Percentiles rank a stretch among this genome's conserved stretches.
These are phyloP conservation scores for sweet orange (Citrus sinensis) DNA, from an alignment of 345 rosid species.

Conservation along the genomic window DNA sequence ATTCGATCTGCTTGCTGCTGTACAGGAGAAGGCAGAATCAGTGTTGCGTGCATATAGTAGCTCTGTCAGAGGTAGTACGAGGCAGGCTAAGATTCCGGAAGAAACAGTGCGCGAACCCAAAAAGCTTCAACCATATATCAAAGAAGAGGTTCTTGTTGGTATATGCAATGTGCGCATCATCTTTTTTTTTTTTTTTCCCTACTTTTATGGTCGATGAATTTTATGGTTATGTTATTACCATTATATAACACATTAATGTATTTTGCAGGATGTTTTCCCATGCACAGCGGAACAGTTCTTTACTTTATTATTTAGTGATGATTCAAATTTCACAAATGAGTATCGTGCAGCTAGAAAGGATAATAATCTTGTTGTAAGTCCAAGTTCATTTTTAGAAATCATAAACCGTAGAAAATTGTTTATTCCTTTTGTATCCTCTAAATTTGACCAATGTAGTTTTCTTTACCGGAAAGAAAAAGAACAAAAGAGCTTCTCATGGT, in stretches of 20 bases:
- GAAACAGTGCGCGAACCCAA: slow-evolving; percentile 46
- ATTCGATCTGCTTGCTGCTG: slow-evolving; percentile 16
- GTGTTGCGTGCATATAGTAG: slow-evolving; percentile 93
- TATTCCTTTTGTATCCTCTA: background rate
- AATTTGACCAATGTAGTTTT: slow-evolving; percentile 3
- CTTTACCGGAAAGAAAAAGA: background rate
- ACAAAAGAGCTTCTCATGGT: background rate
- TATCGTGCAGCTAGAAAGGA: slow-evolving; percentile 77
- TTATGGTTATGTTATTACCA: slow-evolving; percentile 4
- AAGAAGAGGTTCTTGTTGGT: slow-evolving; percentile 80
- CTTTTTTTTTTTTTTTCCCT: background rate
- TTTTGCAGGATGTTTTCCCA: slow-evolving; percentile 66
- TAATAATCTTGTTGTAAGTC: slow-evolving; percentile 70
- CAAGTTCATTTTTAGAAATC: background rate
- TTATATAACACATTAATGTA: slow-evolving; percentile 17
- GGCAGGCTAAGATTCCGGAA: slow-evolving; percentile 40
- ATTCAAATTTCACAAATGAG: slow-evolving; percentile 58
- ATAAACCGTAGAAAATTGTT: background rate
- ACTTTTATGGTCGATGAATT: slow-evolving; percentile 1
- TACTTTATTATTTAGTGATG: slow-evolving; percentile 59
- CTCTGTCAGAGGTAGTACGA: slow-evolving; percentile 60
- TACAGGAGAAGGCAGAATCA: slow-evolving; percentile 83
- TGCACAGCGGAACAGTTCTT: slow-evolving; percentile 71
- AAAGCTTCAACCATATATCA: slow-evolving; percentile 65
- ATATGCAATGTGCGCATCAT: slow-evolving; percentile 55